Conservation (phyloP, 1,284 basidiomycete species). For the Boletus sp. region DNA sequence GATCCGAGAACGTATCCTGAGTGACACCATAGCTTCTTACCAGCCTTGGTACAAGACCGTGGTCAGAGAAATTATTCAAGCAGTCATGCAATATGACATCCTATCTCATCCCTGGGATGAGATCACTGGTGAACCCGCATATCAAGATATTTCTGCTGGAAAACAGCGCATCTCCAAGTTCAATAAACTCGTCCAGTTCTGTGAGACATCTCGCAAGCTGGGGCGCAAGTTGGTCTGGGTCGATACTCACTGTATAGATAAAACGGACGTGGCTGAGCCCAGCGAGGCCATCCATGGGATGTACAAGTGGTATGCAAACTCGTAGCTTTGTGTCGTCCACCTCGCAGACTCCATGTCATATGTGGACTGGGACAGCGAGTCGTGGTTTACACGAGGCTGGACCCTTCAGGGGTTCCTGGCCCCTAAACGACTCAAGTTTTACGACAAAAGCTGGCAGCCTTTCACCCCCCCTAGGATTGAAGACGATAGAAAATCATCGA, state of each 20-base stretch:
- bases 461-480: not conserved
- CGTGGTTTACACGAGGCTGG: slow-evolving; percentile 17
- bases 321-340: slow-evolving; percentile 15
- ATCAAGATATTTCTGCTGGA: slow-evolving; percentile 1
- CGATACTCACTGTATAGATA: slow-evolving; percentile 20
- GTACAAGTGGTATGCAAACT: slow-evolving; percentile 17
- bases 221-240: slow-evolving; percentile 17
- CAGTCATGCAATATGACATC: slow-evolving; percentile 10
- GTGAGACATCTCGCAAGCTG: slow-evolving; percentile 5
- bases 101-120: slow-evolving; percentile 15
- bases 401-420: slow-evolving; percentile 17
- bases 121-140: slow-evolving; percentile 4
- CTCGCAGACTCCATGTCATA: slow-evolving; percentile 5
- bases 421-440: slow-evolving; percentile 15
- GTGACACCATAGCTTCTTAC: not conserved
- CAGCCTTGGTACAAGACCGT: not conserved
- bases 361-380: slow-evolving; percentile 1
- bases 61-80: slow-evolving; percentile 11
- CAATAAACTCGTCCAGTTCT: slow-evolving; percentile 14
- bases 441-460: slow-evolving; percentile 8
- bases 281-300: slow-evolving; percentile 19
- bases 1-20: not conserved
- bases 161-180: not conserved
- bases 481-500: not conserved
- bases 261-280: slow-evolving; percentile 10